Evolutionary conservation across 768 basidiomycete genomes (phyloP).

Genomic region (Lactarius indigo): DNA sequence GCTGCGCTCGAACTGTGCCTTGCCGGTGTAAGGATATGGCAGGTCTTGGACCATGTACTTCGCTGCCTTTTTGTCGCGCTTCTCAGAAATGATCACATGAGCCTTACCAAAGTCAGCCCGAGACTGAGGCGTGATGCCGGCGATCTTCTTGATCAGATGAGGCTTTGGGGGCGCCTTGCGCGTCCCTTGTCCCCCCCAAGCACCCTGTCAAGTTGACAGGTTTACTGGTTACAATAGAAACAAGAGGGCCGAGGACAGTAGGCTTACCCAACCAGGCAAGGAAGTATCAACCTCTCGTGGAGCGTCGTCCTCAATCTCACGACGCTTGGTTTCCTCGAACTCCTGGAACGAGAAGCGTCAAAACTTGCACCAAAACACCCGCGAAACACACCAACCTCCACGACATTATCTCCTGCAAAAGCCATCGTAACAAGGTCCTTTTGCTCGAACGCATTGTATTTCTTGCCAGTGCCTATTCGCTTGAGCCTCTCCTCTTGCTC

Average conservation of each 20-base stretch:
- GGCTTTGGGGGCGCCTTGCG: slow-evolving; percentile 58
- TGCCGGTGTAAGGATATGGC: slow-evolving; percentile 92
- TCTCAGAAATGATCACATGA: slow-evolving; percentile 94
- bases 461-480: slow-evolving; percentile 42
- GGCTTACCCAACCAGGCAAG: slow-evolving; percentile 89
- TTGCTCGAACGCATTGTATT: slow-evolving; percentile 74
- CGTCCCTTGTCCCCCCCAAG: slow-evolving; percentile 85
- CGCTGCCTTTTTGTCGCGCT: slow-evolving; percentile 87
- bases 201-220: slow-evolving; percentile 64
- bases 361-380: slow-evolving; percentile 4
- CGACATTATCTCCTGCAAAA: slow-evolving; percentile 96
- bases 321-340: slow-evolving; percentile 79
- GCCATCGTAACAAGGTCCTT: slow-evolving; percentile 90
- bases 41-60: slow-evolving; percentile 90
- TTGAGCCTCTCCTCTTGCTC: slow-evolving; percentile 57
- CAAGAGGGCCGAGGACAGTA: slow-evolving; percentile 7
- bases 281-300: slow-evolving; percentile 86
- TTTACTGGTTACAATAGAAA: background rate
- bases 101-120: slow-evolving; percentile 83
- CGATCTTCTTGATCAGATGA: slow-evolving; percentile 73
- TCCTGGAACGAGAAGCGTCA: slow-evolving; percentile 45
- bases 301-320: slow-evolving; percentile 82
- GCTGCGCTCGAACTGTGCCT: slow-evolving; percentile 85
- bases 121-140: slow-evolving; percentile 72
- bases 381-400: slow-evolving; percentile 53